Evolutionary conservation across 2,329 filamentous ascomycete species (phyloP), one percentile per base, ranked within the genome.

Genomic region (Neofusicoccum sp.): DNA sequence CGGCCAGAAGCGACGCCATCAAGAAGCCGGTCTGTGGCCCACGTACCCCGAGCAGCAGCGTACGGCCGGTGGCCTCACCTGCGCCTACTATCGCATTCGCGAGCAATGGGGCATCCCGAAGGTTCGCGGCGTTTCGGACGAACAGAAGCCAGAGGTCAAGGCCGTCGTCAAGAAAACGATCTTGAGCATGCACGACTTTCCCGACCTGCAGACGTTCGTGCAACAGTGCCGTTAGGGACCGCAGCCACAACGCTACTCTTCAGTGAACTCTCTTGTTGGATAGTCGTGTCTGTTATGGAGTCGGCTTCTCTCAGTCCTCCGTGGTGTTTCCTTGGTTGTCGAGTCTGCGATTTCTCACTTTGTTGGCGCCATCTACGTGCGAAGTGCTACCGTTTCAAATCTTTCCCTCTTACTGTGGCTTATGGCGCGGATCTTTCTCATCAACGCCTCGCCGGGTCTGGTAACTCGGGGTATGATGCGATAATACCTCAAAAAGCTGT

Each of bases 81-180:
- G 59, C 34, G 59, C 59, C 24, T 61, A 61, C 49, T 61, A 61
- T 26, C 59, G 59, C 43, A 61, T 61, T 31, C 59, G 59, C 8
- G 59, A 61, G n/a, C 31, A 45, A 16, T 61, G 59, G 59, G 59
- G 59, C 14, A 61, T 61, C 20, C 41, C 49, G 6, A 61, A 61
- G 31, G 59, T 61, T 31, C 59, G 59, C 8, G 59, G 59, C 11
- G 59, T 61, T 5, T 53, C 59, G 20, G 59, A 61, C 30, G 59
- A 61, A 7, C 34, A 56, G 33, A 61, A 61, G 43, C 41, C 49
- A 9, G 59, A 61, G 16, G 59, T 61, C 26, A 61, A 57, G 34
- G 4, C 40, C 4, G 59, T 61, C 14, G 59, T 61, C 24, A 56
- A 44, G 41, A 44, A 61, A 16, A 28, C 40, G 0, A 41, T 61